Percentiles rank a stretch among this genome's conserved stretches.
These are phyloP conservation scores for Kalanchoe fedtschenkoi DNA, from an alignment of 164 flowering plant species.

Conservation along the genomic window DNA sequence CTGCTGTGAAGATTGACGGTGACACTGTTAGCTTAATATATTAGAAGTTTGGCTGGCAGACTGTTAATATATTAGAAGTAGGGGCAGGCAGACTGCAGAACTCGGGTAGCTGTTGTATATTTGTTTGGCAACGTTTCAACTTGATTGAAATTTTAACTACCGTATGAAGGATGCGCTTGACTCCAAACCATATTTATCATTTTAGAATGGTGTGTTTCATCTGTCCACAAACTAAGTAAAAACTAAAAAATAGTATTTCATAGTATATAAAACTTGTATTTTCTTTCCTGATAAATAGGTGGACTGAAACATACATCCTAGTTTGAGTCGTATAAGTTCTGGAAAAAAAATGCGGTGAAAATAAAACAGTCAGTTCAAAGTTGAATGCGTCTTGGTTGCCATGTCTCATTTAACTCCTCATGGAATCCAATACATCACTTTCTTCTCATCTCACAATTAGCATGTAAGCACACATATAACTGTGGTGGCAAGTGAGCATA, in stretches of 20 bases:
- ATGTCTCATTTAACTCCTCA: neutral
- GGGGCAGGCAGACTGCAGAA: neutral
- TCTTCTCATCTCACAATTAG: neutral
- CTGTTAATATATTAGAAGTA: no score
- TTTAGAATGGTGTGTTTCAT: no score
- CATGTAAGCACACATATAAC: neutral
- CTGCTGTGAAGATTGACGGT: neutral
- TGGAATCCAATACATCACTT: neutral
- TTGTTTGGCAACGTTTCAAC: neutral
- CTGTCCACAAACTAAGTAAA: no score
- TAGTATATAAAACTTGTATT: no score
- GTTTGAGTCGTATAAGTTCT: no score
- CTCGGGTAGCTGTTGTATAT: neutral
- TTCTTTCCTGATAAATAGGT: no score
- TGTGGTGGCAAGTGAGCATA: neutral
- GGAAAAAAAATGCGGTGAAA: neutral
- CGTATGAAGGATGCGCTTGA: no score
- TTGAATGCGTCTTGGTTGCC: neutral
- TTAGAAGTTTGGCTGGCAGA: no score
- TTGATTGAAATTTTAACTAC: neutral
- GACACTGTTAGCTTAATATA: neutral
- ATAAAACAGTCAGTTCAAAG: neutral
- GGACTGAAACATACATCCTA: no score
- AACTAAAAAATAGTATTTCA: no score
- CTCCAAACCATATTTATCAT: no score